Percentiles rank a stretch among this genome's conserved stretches.
These are phyloP conservation scores for Amphichorda felina DNA, from an alignment of 2,329 filamentous ascomycete genomes.

Conservation along the genomic window DNA sequence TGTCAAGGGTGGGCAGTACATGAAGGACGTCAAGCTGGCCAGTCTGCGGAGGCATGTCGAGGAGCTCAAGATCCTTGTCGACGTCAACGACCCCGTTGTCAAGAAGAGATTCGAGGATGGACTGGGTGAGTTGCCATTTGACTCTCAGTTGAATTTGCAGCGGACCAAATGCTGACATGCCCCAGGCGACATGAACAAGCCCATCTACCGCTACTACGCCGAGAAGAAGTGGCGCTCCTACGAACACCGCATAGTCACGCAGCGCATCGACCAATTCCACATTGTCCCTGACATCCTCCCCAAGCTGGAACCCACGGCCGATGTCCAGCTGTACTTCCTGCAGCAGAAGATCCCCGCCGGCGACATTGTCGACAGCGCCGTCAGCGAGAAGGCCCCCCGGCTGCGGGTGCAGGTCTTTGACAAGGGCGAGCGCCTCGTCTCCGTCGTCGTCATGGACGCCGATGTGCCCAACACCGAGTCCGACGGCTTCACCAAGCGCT, in stretches of 20 bases:
- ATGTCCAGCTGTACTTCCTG: constrained; percentile 74
- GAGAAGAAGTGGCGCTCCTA: constrained; percentile 80
- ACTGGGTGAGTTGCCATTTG: constrained; percentile 49
- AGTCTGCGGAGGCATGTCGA: constrained; percentile 65
- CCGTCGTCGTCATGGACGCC: constrained; percentile 75
- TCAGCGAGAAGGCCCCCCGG: constrained; percentile 63
- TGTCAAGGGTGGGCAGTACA: constrained; percentile 48
- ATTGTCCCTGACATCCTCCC: constrained; percentile 83
- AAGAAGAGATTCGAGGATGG: constrained; percentile 94
- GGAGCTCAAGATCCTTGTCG: constrained; percentile 73
- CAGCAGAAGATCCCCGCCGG: constrained; percentile 61
- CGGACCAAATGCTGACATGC: background rate
- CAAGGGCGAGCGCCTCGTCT: constrained; percentile 68
- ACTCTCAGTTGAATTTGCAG: too few species aligned
- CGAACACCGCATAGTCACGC: constrained; percentile 65
- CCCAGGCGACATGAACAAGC: constrained; percentile 86
- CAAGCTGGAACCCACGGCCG: constrained; percentile 62
- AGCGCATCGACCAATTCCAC: constrained; percentile 78
- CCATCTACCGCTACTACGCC: constrained; percentile 86
- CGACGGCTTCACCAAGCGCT: constrained; percentile 69
- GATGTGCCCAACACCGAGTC: constrained; percentile 73
- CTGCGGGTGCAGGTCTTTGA: constrained; percentile 81
- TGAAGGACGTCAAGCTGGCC: constrained; percentile 54
- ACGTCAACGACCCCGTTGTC: constrained; percentile 89
- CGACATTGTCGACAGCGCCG: constrained; percentile 60